Conservation (phyloP, 306 rosid species). For the Carpinus viminea region DNA sequence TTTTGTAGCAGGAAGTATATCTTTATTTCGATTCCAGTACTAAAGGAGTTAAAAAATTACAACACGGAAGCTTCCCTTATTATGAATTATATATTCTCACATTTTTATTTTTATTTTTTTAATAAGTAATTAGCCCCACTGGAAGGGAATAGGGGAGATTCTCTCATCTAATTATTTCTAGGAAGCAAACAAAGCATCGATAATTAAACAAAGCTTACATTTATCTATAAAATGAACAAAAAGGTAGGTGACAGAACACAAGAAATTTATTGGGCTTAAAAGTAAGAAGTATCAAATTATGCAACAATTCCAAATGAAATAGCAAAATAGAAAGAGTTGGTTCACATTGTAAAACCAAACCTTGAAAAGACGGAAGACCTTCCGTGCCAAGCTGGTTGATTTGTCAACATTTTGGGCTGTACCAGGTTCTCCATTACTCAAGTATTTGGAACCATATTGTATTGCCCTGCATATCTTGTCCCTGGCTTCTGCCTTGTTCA, state of each 20-base stretch:
- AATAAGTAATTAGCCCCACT: too few species aligned
- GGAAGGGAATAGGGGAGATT: too few species aligned
- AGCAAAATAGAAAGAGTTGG: background rate
- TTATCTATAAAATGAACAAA: background rate
- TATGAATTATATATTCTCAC: background rate
- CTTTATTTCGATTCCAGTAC: background rate
- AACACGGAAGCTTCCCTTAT: background rate
- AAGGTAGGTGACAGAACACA: background rate
- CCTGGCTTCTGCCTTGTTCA: constrained; percentile 97
- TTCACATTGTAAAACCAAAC: constrained; percentile 39
- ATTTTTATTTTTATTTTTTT: too few species aligned
- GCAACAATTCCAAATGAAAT: background rate
- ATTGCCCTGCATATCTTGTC: constrained; percentile 99
- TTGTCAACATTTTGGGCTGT: constrained; percentile 91
- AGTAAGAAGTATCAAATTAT: background rate
- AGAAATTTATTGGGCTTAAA: background rate
- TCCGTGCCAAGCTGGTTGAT: constrained; percentile 91
- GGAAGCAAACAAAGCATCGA: background rate
- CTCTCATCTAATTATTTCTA: background rate
- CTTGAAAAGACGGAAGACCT: constrained; percentile 96
- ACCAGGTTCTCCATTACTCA: constrained; percentile 93
- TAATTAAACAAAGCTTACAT: background rate
- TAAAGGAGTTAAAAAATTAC: background rate
- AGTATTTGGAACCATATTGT: constrained; percentile 94
- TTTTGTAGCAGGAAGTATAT: background rate